These are phyloP conservation scores for Pseudogymnoascus sp. DNA, from an alignment of 2,329 filamentous ascomycete species.

Conservation along the genomic window DNA sequence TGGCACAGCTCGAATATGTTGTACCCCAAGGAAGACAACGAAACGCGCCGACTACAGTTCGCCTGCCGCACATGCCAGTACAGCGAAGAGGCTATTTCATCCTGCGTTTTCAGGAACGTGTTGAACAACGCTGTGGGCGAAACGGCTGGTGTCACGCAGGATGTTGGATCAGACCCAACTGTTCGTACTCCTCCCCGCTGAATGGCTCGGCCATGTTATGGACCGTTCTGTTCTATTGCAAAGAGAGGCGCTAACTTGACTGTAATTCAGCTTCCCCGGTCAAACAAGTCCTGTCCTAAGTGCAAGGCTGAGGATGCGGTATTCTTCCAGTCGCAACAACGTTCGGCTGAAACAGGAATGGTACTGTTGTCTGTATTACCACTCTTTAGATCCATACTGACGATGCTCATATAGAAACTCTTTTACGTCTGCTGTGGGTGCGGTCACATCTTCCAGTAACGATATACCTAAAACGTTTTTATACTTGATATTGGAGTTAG, in stretches of 20 bases:
- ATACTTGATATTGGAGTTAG: conserved; percentile 1
- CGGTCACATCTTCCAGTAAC: conserved; percentile 70
- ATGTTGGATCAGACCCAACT: conserved; percentile 96
- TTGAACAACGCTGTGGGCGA: conserved; percentile 87
- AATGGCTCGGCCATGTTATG: conserved; percentile 39
- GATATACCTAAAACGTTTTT: not conserved
- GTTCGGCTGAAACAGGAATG: conserved; percentile 96
- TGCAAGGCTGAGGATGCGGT: conserved; percentile 87
- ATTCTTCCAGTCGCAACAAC: conserved; percentile 98
- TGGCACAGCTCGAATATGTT: conserved; percentile 77
- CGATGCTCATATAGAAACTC: conserved; percentile 57
- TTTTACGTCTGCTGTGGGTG: conserved; percentile 93
- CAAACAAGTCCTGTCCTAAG: conserved; percentile 74
- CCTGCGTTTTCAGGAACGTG: conserved; percentile 92
- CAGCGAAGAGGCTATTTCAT: conserved; percentile 75
- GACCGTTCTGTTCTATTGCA: conserved; percentile 28
- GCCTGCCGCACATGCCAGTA: conserved; percentile 94
- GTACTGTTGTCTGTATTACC: conserved; percentile 47
- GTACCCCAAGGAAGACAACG: conserved; percentile 90
- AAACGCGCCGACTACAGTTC: conserved; percentile 79
- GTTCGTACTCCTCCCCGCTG: conserved; percentile 61
- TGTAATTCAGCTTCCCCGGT: conserved; percentile 72
- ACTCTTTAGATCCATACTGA: not conserved
- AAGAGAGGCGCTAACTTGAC: conserved; percentile 11
- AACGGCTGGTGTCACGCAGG: conserved; percentile 93